Conservation (phyloP, 169 alveolate genomes). For the Miamiensis avidus region DNA sequence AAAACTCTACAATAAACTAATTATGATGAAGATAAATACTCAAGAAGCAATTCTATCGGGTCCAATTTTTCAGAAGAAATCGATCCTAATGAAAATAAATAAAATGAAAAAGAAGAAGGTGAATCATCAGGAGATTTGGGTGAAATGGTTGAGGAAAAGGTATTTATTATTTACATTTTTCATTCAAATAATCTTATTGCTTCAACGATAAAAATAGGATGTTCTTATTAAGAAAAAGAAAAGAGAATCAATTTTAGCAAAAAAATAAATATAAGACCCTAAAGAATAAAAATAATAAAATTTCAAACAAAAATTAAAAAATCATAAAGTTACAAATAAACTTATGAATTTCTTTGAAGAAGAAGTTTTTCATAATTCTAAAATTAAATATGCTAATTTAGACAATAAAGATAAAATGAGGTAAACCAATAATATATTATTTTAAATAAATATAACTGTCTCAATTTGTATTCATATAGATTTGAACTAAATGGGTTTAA, state of each 20-base stretch:
- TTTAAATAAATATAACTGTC: conserved; percentile 21
- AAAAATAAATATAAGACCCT: background rate
- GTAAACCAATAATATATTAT: conserved; percentile 5
- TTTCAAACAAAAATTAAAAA: background rate
- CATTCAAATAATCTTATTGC: background rate
- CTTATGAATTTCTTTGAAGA: conserved; percentile 23
- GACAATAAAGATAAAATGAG: background rate
- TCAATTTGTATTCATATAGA: background rate
- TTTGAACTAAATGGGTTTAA: conserved; percentile 27
- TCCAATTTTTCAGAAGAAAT: conserved; percentile 1
- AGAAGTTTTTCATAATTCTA: conserved; percentile 21
- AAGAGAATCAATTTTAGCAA: background rate
- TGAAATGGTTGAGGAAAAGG: background rate
- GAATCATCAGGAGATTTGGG: background rate
- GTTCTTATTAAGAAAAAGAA: background rate
- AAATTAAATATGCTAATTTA: conserved; percentile 5
- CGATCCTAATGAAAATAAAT: conserved; percentile 1
- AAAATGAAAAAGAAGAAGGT: conserved; percentile 1
- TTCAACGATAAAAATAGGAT: too few species aligned
- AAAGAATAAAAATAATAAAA: background rate
- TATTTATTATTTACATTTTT: too few species aligned
- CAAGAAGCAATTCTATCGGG: background rate
- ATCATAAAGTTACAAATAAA: conserved; percentile 20
- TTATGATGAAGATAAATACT: conserved; percentile 27
- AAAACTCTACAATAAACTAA: conserved; percentile 12